These are phyloP conservation scores for Pichia manshurica DNA, from an alignment of 805 yeast genomes.

Conservation along the genomic window DNA sequence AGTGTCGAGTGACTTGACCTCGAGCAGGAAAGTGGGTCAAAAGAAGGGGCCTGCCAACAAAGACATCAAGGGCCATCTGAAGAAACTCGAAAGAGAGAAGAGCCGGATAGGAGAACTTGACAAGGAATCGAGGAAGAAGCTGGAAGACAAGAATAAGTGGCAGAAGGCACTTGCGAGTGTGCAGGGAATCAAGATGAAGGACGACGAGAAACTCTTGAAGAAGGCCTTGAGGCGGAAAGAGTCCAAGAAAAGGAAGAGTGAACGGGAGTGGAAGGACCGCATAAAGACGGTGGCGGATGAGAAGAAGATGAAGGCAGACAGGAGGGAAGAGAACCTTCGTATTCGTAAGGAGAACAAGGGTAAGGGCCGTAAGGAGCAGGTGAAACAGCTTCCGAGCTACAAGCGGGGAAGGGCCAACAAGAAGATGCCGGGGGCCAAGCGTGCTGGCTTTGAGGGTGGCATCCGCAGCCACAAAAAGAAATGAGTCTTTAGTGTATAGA, in stretches of 20 bases:
- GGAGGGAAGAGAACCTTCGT: slow-evolving; percentile 87
- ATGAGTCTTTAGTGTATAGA: not conserved
- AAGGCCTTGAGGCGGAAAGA: slow-evolving; percentile 83
- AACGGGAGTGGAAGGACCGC: slow-evolving; percentile 88
- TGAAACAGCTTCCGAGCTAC: slow-evolving; percentile 59
- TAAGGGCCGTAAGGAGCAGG: slow-evolving; percentile 66
- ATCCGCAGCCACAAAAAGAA: slow-evolving; percentile 21
- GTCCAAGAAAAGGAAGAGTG: slow-evolving; percentile 77
- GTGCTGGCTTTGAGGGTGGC: slow-evolving; percentile 87
- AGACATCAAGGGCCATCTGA: slow-evolving; percentile 79
- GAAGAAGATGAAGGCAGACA: slow-evolving; percentile 68
- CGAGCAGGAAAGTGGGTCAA: slow-evolving; percentile 51
- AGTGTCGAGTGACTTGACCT: slow-evolving; percentile 65
- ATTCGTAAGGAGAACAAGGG: slow-evolving; percentile 84
- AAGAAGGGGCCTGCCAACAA: slow-evolving; percentile 81
- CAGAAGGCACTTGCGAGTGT: slow-evolving; percentile 74
- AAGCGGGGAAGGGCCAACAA: slow-evolving; percentile 39
- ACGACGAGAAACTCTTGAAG: slow-evolving; percentile 81
- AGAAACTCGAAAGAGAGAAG: slow-evolving; percentile 68
- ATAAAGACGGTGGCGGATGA: slow-evolving; percentile 72
- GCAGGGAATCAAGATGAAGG: slow-evolving; percentile 83
- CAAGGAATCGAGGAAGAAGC: slow-evolving; percentile 52
- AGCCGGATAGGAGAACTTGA: slow-evolving; percentile 54
- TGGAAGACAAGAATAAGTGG: slow-evolving; percentile 79
- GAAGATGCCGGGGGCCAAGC: slow-evolving; percentile 12